These are phyloP conservation scores for Aaosphaeria pasadenensis DNA, from an alignment of 2,329 filamentous ascomycete species.

Conservation along the genomic window DNA sequence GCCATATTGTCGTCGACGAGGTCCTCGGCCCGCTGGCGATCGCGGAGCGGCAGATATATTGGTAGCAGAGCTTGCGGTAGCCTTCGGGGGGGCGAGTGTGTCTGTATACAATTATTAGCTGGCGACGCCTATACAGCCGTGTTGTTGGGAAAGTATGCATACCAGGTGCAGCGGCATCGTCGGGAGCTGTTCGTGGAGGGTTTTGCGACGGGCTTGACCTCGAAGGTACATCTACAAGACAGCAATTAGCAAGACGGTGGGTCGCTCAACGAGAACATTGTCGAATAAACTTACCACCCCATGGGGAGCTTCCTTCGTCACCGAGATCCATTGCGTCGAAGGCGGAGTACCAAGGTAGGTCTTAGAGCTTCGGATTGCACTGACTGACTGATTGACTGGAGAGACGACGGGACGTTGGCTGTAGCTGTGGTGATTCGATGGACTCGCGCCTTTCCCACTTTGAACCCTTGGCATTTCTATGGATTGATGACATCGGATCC, in stretches of 20 bases:
- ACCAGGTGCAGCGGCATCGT: conserved; percentile 30
- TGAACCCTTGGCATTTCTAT: too few species aligned
- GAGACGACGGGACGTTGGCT: too few species aligned
- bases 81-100: conserved; percentile 10
- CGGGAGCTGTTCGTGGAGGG: conserved; percentile 35
- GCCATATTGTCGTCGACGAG: conserved; percentile 59
- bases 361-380: not conserved
- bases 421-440: too few species aligned
- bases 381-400: too few species aligned
- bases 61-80: conserved; percentile 25
- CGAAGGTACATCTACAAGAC: conserved; percentile 46
- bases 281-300: conserved; percentile 36
- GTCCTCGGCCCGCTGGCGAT: conserved; percentile 48
- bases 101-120: conserved; percentile 4
- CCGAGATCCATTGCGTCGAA: conserved; percentile 39
- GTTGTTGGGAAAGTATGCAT: conserved; percentile 7
- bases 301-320: conserved; percentile 41
- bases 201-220: conserved; percentile 42
- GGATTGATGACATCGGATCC: too few species aligned
- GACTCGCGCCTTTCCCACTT: too few species aligned
- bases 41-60: conserved; percentile 42
- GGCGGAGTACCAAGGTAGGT: too few species aligned
- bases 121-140: too few species aligned
- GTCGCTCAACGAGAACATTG: not conserved
- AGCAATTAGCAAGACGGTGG: conserved; percentile 11